phyloP scores from a whole-genome alignment of 2,329 filamentous ascomycete genomes.

The Colletotrichum gigasporum region DNA sequence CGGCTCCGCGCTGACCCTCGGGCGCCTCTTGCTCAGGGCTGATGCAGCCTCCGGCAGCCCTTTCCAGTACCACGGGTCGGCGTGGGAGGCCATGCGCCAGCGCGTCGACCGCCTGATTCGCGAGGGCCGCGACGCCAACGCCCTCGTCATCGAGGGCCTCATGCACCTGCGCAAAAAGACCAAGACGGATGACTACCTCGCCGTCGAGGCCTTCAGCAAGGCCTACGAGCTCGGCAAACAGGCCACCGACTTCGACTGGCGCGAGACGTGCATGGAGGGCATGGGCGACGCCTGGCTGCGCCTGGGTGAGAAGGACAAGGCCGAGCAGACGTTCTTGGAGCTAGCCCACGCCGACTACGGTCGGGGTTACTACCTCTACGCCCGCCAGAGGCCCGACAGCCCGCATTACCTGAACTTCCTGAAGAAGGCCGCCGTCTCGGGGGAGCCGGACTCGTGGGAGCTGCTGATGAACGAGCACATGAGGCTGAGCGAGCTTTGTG shows the following conservation, averaged over 20 bases:
- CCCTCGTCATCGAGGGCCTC: constrained; percentile 43
- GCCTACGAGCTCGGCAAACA: constrained; percentile 1
- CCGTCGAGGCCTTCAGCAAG: constrained; percentile 13
- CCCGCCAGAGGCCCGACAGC: not conserved
- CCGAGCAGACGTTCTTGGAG: not conserved
- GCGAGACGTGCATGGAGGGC: not conserved
- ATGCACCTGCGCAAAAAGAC: not conserved
- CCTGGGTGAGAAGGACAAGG: not conserved
- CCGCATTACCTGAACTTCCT: not conserved
- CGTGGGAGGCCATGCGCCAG: constrained; percentile 35
- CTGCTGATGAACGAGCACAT: constrained; percentile 3
- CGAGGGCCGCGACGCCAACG: constrained; percentile 44
- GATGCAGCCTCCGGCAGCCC: not conserved
- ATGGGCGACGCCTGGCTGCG: not conserved
- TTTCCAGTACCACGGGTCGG: constrained; percentile 17
- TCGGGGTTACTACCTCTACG: not conserved
- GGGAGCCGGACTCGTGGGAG: not conserved
- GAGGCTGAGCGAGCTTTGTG: not conserved
- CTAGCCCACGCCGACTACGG: not conserved
- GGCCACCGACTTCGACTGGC: constrained; percentile 28
- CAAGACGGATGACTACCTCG: not conserved
- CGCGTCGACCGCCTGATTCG: constrained; percentile 43
- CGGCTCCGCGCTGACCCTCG: constrained; percentile 39
- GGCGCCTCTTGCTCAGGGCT: not conserved
- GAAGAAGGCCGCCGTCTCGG: constrained; percentile 4